Conservation (phyloP, 2,329 filamentous ascomycete species). For the Fusarium sp. region DNA sequence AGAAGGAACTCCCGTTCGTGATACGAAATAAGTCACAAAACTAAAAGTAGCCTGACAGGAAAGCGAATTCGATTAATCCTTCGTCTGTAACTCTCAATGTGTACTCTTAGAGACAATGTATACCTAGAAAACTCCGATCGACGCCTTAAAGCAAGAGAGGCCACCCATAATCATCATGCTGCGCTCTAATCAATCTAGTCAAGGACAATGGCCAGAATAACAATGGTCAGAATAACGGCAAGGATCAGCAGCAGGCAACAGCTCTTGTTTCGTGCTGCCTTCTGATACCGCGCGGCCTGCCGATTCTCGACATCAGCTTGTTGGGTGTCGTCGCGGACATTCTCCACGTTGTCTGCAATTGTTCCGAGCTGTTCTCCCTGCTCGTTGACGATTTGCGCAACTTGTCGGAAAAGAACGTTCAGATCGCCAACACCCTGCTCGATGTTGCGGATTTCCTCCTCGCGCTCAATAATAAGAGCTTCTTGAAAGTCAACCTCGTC, state of each 20-base stretch:
- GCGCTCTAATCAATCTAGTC: conserved; percentile 61
- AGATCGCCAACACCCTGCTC: conserved; percentile 95
- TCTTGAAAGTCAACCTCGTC: conserved; percentile 99
- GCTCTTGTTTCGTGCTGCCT: conserved; percentile 92
- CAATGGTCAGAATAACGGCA: conserved; percentile 87
- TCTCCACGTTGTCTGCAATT: conserved; percentile 89
- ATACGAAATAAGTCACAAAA: conserved; percentile 12
- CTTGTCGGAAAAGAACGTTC: conserved; percentile 96
- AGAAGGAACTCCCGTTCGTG: conserved; percentile 41
- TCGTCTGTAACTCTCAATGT: conserved; percentile 41
- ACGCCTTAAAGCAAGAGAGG: conserved; percentile 42
- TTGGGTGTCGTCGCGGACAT: conserved; percentile 82
- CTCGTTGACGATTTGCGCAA: conserved; percentile 96
- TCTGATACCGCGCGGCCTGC: conserved; percentile 91
- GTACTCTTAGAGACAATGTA: conserved; percentile 39
- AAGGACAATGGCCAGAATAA: conserved; percentile 86
- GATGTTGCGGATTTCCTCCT: conserved; percentile 96
- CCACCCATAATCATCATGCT: conserved; percentile 27
- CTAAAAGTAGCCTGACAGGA: not conserved
- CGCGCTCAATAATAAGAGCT: conserved; percentile 92
- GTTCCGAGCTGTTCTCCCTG: conserved; percentile 91
- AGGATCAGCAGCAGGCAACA: conserved; percentile 92
- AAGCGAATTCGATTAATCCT: conserved; percentile 29
- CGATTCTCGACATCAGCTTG: conserved; percentile 89
- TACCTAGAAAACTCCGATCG: conserved; percentile 46